A percentile compares a stretch with the other conserved stretches of the same genome.
phyloP scores from a whole-genome alignment of 495 filamentous ascomycete genomes.

The Filosporella fistucella region DNA sequence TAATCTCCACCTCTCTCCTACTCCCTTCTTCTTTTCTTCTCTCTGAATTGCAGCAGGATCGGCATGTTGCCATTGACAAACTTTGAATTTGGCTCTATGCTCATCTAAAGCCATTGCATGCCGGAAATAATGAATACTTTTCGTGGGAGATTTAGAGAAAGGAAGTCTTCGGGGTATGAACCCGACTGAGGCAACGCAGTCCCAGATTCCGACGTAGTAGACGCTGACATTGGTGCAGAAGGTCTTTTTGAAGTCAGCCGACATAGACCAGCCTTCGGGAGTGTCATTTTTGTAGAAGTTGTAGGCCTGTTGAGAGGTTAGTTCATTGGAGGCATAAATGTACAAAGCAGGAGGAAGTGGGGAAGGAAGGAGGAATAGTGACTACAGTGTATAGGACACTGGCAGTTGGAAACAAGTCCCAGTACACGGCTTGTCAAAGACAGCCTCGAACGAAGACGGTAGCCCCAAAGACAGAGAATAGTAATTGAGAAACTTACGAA shows the following conservation, averaged over 20 bases:
- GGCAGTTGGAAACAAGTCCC: too few species aligned
- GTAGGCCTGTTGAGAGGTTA: too few species aligned
- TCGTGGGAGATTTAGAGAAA: slow-evolving; percentile 32
- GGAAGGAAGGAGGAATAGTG: too few species aligned
- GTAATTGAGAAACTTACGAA: too few species aligned
- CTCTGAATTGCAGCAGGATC: slow-evolving; percentile 12
- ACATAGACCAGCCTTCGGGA: slow-evolving; percentile 29
- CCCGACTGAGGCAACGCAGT: slow-evolving; percentile 36
- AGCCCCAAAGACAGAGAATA: too few species aligned
- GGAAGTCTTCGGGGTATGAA: slow-evolving; percentile 33
- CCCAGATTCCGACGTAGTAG: slow-evolving; percentile 35
- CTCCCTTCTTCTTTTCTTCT: too few species aligned
- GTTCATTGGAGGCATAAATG: too few species aligned
- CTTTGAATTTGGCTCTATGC: slow-evolving; percentile 34
- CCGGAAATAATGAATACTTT: slow-evolving; percentile 30
- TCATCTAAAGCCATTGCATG: slow-evolving; percentile 37
- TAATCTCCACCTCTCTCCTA: too few species aligned
- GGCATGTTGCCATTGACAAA: slow-evolving; percentile 27
- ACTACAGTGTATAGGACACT: too few species aligned
- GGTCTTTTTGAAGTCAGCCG: slow-evolving; percentile 33
- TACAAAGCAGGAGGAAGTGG: too few species aligned
- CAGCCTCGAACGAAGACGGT: too few species aligned
- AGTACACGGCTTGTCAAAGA: too few species aligned
- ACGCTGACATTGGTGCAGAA: slow-evolving; percentile 35
- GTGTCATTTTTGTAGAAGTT: slow-evolving; percentile 35